phyloP scores from a whole-genome alignment of 2,329 filamentous ascomycete genomes.

The Aphanocladium album region DNA sequence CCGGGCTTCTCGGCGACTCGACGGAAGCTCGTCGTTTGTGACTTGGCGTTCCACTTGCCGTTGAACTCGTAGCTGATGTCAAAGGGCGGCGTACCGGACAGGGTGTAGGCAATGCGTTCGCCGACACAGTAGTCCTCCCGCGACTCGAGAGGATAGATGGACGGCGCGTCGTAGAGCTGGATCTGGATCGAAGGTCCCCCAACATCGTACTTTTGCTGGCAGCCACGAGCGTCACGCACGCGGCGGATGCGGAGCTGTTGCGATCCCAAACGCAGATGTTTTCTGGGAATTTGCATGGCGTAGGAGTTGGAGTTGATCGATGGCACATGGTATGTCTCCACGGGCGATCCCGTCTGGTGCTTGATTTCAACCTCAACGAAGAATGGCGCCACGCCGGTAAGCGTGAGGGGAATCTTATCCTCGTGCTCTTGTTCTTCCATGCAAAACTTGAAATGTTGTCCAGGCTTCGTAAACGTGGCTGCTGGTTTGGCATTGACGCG shows the following conservation, averaged over 20 bases:
- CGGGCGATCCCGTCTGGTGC: slow-evolving; percentile 74
- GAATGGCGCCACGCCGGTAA: slow-evolving; percentile 83
- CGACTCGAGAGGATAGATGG: slow-evolving; percentile 81
- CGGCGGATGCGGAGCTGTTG: slow-evolving; percentile 86
- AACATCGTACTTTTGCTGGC: slow-evolving; percentile 69
- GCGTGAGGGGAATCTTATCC: slow-evolving; percentile 79
- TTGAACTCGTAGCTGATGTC: slow-evolving; percentile 90
- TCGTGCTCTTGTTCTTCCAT: slow-evolving; percentile 75
- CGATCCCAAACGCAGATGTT: slow-evolving; percentile 79
- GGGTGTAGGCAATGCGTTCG: slow-evolving; percentile 85
- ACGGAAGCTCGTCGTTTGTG: slow-evolving; percentile 76
- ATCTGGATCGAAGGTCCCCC: slow-evolving; percentile 77
- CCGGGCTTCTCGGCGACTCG: slow-evolving; percentile 90
- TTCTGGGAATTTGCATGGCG: slow-evolving; percentile 77
- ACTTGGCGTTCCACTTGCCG: slow-evolving; percentile 72
- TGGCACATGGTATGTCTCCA: slow-evolving; percentile 76
- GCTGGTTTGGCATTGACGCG: slow-evolving; percentile 78
- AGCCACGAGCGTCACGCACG: slow-evolving; percentile 81
- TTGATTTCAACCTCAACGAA: slow-evolving; percentile 88
- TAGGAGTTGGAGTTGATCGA: slow-evolving; percentile 72
- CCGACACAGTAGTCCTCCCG: slow-evolving; percentile 90
- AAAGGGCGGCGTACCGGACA: slow-evolving; percentile 88
- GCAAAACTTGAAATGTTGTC: slow-evolving; percentile 94
- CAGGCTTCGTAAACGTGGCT: slow-evolving; percentile 76
- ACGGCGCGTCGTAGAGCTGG: slow-evolving; percentile 86